Evolutionary conservation across 2,329 filamentous ascomycete genomes (phyloP), one percentile per base, ranked within the genome.

Genomic region (Pyricularia sp.): DNA sequence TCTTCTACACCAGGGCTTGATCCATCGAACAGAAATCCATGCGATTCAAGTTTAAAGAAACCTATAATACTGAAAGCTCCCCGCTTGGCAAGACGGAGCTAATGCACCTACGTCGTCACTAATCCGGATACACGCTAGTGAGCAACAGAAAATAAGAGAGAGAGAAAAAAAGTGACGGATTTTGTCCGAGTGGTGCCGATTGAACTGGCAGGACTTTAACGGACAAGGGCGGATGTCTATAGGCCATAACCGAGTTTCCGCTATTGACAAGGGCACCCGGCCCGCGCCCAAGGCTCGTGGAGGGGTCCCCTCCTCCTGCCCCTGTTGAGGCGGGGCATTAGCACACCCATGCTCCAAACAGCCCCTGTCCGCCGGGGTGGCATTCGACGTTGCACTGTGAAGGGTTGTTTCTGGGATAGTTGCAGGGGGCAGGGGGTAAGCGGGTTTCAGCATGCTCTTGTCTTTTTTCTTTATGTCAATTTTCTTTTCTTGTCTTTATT

Each of bases 391-490:
- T 65, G 64, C 68, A 14, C 23, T 12, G 23, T 31, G 31, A 25
- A 64, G 28, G 30, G 67, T 50, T 20, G 67, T 55, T 64, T 55
- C 28, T 61, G n/a, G 64, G 33, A 30, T 26, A 26, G 30, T 9
- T 50, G 36, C 66, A 67, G 66, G 66, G 66, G 28, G 23, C n/a
- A 33, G 28, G 28, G 31, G 55, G 14, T 67, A 59, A 59, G 61
- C 50, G 50, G 55, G 66, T 67, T 67, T 67, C 66, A 67, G 33
- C 33, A 28, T 30, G 36, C n/a, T 42, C 65, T 58, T 67, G 26
- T 65, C 25, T 33, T 65, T 42, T 65, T 25, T 36, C 36, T 33
- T 65, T 65, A 23, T 4, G 23, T 36, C 2, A 23, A 6, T 25
- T 42, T 36, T 65, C 9, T 6, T 26, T 10, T 23, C 25, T 65